Conservation (phyloP, 805 yeast genomes). For the Candida lessepsii region DNA sequence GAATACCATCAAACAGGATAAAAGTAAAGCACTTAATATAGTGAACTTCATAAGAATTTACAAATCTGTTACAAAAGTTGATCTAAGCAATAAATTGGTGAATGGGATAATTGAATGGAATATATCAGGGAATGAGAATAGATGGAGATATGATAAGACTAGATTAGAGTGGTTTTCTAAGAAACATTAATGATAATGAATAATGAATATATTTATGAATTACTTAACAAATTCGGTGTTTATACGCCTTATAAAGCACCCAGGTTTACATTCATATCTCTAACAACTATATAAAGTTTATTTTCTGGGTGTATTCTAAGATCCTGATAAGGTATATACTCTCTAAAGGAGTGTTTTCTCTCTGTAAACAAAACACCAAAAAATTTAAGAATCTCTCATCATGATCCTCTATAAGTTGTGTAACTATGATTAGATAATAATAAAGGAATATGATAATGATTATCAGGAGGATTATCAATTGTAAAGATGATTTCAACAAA, state of each 20-base stretch:
- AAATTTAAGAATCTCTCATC: no score
- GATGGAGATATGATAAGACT: conserved; percentile 25
- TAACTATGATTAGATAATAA: conserved; percentile 82
- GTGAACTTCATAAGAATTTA: conserved; percentile 10
- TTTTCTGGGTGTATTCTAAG: no score
- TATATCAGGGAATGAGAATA: conserved; percentile 16
- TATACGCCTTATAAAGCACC: no score
- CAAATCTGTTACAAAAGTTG: conserved; percentile 12
- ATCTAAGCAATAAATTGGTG: conserved; percentile 18
- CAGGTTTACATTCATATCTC: no score
- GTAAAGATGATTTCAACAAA: conserved; percentile 77
- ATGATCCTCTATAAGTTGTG: conserved; percentile 87
- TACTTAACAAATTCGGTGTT: no score
- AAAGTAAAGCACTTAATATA: conserved; percentile 10
- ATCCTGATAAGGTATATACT: no score
- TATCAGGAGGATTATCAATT: conserved; percentile 63
- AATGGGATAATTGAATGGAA: conserved; percentile 28
- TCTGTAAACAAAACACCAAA: no score
- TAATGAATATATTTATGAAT: no score
- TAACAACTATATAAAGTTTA: no score
- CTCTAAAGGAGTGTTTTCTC: no score
- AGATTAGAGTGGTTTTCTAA: conserved; percentile 19
- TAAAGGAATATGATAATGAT: conserved; percentile 88
- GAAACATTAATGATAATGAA: background rate
- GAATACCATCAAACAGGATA: conserved; percentile 10